Evolutionary conservation across 1,284 basidiomycete genomes (phyloP).

Genomic region (Ganoderma boninense): DNA sequence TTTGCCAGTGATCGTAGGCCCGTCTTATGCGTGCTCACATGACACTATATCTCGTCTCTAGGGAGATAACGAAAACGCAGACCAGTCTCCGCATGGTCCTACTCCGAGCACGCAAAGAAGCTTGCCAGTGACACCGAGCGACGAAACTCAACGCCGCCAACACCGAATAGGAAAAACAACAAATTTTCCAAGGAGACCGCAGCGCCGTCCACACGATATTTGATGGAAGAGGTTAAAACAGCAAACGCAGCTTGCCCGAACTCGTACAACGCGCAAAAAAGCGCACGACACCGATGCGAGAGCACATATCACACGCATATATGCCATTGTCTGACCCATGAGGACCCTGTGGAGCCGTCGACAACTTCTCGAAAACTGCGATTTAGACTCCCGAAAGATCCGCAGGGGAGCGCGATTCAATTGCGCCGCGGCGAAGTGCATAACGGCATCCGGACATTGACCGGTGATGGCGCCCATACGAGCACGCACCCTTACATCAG

Average conservation of each 20-base stretch:
- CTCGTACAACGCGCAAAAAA: neutral
- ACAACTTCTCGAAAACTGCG: neutral
- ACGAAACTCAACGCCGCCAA: neutral
- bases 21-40: neutral
- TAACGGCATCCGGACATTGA: constrained; percentile 2
- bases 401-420: neutral
- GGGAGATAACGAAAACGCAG: neutral
- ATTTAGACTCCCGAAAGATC: neutral
- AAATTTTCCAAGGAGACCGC: neutral
- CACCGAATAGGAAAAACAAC: neutral
- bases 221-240: neutral
- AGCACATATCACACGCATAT: neutral
- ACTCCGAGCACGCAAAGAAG: neutral
- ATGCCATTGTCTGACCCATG: neutral
- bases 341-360: neutral
- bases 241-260: neutral
- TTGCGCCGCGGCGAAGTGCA: constrained; percentile 2
- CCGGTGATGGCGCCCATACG: neutral
- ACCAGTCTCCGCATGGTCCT: neutral
- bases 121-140: neutral
- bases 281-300: neutral
- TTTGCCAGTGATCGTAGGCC: neutral
- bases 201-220: neutral
- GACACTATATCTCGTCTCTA: neutral
- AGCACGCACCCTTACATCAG: neutral